These are phyloP conservation scores for Fabrea salina DNA, from an alignment of 169 alveolate genomes.

Conservation along the genomic window DNA sequence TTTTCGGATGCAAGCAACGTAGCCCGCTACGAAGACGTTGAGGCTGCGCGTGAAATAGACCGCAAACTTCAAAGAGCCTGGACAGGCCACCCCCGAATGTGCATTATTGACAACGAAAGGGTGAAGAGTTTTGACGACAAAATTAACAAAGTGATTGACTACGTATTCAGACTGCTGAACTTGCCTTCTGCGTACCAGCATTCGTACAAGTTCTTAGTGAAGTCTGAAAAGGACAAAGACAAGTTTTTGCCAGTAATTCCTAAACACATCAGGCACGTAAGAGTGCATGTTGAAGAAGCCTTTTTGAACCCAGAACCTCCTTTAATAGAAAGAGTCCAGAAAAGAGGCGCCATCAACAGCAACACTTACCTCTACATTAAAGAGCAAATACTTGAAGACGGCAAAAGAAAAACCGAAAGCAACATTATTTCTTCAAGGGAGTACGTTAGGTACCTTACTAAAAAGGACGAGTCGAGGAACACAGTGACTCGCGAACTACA, in stretches of 20 bases:
- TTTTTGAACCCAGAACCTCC: neutral
- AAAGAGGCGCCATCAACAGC: conserved; percentile 4
- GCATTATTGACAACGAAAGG: conserved; percentile 55
- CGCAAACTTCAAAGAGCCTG: conserved; percentile 57
- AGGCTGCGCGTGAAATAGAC: conserved; percentile 63
- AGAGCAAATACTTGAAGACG: neutral
- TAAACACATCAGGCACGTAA: neutral
- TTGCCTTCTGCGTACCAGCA: neutral
- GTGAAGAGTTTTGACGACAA: conserved; percentile 58
- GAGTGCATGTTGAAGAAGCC: conserved; percentile 23
- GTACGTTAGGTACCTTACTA: neutral
- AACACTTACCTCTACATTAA: neutral
- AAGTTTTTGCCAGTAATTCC: neutral
- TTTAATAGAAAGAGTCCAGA: neutral
- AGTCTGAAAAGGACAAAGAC: neutral
- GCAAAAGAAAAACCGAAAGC: neutral
- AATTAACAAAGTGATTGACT: conserved; percentile 28
- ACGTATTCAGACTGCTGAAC: neutral
- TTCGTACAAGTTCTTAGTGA: neutral
- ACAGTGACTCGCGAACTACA: neutral
- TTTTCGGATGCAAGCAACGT: conserved; percentile 38
- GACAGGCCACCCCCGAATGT: conserved; percentile 76
- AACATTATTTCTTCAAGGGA: conserved; percentile 13
- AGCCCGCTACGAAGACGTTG: conserved; percentile 60
- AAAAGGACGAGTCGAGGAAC: neutral